phyloP scores from a whole-genome alignment of 176 grass and related monocot genomes.

The Secale cereale region DNA sequence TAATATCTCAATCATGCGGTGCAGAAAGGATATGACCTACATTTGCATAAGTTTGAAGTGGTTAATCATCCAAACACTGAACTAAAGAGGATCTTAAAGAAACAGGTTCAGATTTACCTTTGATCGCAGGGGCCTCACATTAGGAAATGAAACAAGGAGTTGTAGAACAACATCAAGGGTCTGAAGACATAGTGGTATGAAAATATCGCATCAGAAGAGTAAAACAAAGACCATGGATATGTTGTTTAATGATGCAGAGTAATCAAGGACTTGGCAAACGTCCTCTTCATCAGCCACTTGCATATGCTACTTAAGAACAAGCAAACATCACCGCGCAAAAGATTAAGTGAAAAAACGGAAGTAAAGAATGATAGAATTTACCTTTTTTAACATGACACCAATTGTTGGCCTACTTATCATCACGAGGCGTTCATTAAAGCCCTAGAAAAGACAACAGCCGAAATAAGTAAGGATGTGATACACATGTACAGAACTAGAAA shows the following conservation, averaged over 20 bases:
- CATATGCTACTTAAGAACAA: slow-evolving; percentile 15
- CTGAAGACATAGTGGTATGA: slow-evolving; percentile 40
- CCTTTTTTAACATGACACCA: slow-evolving; percentile 91
- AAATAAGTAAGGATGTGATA: slow-evolving; percentile 23
- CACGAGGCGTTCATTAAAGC: slow-evolving; percentile 88
- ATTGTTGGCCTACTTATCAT: slow-evolving; percentile 72
- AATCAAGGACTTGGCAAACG: slow-evolving; percentile 1
- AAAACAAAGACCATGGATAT: slow-evolving; percentile 2
- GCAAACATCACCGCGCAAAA: background rate
- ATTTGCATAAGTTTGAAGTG: slow-evolving; percentile 26
- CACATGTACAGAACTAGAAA: slow-evolving; percentile 8
- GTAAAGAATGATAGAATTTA: slow-evolving; percentile 35
- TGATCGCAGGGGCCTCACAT: slow-evolving; percentile 59
- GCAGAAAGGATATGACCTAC: slow-evolving; percentile 88
- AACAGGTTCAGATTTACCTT: slow-evolving; percentile 60
- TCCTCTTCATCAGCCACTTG: background rate
- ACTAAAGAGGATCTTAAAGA: slow-evolving; percentile 11
- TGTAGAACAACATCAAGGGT: slow-evolving; percentile 74
- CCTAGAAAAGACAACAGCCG: slow-evolving; percentile 44
- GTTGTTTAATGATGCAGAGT: background rate
- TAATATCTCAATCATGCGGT: slow-evolving; percentile 97
- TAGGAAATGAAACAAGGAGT: slow-evolving; percentile 76
- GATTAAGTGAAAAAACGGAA: background rate
- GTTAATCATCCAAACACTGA: slow-evolving; percentile 26
- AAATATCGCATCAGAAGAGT: slow-evolving; percentile 2